Conservation (phyloP, 768 basidiomycete species). For the Gelatoporia subvermispora region DNA sequence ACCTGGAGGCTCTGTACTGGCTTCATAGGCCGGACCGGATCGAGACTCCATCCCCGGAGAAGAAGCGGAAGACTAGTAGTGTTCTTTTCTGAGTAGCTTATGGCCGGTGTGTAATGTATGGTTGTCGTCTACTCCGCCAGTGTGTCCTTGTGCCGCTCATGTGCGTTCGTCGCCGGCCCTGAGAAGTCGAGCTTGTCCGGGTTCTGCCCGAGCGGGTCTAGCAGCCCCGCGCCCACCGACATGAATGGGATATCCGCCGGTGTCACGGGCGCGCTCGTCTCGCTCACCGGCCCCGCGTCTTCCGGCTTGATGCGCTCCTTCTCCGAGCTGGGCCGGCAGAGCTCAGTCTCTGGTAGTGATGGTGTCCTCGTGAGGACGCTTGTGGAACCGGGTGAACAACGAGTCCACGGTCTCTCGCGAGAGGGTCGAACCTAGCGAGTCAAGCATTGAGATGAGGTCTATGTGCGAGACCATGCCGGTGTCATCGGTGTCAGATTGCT, state of each 20-base stretch:
- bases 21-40: too few relatives aligned
- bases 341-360: slow-evolving; percentile 76
- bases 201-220: slow-evolving; percentile 29
- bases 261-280: slow-evolving; percentile 50
- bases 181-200: slow-evolving; percentile 61
- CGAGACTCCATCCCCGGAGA: too few relatives aligned
- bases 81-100: too few relatives aligned
- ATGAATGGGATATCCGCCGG: slow-evolving; percentile 29
- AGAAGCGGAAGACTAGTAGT: too few relatives aligned
- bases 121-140: slow-evolving; percentile 5
- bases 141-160: slow-evolving; percentile 5
- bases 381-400: slow-evolving; percentile 74
- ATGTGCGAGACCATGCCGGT: slow-evolving; percentile 68
- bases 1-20: too few relatives aligned
- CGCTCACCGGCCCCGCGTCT: slow-evolving; percentile 33
- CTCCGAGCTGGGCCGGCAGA: slow-evolving; percentile 68
- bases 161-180: slow-evolving; percentile 39
- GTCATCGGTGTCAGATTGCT: slow-evolving; percentile 88
- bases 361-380: slow-evolving; percentile 61
- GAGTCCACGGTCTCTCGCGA: slow-evolving; percentile 69
- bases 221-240: slow-evolving; percentile 33
- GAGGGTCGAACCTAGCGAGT: slow-evolving; percentile 93
- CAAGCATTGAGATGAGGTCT: slow-evolving; percentile 92
- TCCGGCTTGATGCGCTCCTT: slow-evolving; percentile 59
- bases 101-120: too few relatives aligned